These are phyloP conservation scores for Cymbidium sinense DNA, from an alignment of 106 monocot genomes.

Conservation along the genomic window DNA sequence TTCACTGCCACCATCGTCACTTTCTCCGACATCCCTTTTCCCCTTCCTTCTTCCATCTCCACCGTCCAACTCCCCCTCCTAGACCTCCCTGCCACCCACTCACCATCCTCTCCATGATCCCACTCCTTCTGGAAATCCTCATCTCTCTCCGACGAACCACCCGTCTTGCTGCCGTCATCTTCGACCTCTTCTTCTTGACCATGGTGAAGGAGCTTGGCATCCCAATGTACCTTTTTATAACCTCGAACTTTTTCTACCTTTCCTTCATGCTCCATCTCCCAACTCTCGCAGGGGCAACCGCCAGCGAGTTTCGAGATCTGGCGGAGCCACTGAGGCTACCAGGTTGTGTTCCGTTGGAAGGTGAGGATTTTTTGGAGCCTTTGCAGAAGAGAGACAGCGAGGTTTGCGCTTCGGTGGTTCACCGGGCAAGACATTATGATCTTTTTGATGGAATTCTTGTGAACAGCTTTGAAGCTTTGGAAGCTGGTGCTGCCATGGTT, in stretches of 20 bases:
- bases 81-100: background rate
- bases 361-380: background rate
- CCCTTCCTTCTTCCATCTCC: conserved; percentile 29
- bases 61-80: background rate
- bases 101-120: too few species aligned
- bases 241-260: background rate
- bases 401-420: background rate
- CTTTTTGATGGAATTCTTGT: background rate
- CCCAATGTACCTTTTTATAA: background rate
- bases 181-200: too few species aligned
- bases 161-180: too few species aligned
- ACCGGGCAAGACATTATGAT: background rate
- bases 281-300: background rate
- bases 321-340: background rate
- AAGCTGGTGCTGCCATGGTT: background rate
- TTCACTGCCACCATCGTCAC: conserved; percentile 43
- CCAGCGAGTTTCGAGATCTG: background rate
- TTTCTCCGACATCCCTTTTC: conserved; percentile 19
- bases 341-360: background rate
- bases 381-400: background rate
- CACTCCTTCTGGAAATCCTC: too few species aligned
- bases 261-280: background rate
- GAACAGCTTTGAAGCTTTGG: background rate
- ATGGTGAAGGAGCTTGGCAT: too few species aligned
- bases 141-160: too few species aligned